Base-by-base conservation (phyloP, 176 grass and related monocot genomes). In the Lolium multiflorum region DNA sequence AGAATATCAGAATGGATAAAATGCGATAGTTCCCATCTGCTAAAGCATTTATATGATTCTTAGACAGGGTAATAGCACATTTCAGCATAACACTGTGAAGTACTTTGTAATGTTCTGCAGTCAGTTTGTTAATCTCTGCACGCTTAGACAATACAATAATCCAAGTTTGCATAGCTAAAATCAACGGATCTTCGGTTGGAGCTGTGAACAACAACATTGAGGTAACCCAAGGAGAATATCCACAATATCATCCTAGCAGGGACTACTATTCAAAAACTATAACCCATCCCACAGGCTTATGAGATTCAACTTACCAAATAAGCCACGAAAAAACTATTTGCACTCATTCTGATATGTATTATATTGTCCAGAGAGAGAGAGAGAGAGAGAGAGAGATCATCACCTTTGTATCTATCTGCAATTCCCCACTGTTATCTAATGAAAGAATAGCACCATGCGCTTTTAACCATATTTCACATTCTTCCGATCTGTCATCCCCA, bases 401-500 rank as follows among this genome's bases (percentile, higher is more conserved):
- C 94, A 98, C 96, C 96, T 98, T 98, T 9, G 90, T 84, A 39
- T 98, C 96, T 24, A 98, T 71, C 61, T 98, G 96, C 48, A 90
- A 67, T 48, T 95, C 95, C 87, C 87, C 88, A 88, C 63, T 91
- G 79, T 70, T 84, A 48, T 93, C 93, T 76, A 28, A 58, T 71
- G 67, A 83, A 84, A 98, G 66, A 80, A 95, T 78, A 69, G 89
- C 86, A 61, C 96, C 96, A 92, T 98, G 96, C 9, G 96, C 89
- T 74, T 85, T 95, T 89, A 98, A 92, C 96, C 96, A 98, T 86
- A 89, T 77, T 71, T 91, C 83, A 83, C 96, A 98, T 88, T 94
- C 93, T 89, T 94, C 88, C 22, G 54, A 72, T 76, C 74, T 89
- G 84, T 89, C 81, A 77, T 77, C 82, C 38, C 13, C 88, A 72